Evolutionary conservation across 805 yeast genomes (phyloP).

Genomic region (Candida verbasci): DNA sequence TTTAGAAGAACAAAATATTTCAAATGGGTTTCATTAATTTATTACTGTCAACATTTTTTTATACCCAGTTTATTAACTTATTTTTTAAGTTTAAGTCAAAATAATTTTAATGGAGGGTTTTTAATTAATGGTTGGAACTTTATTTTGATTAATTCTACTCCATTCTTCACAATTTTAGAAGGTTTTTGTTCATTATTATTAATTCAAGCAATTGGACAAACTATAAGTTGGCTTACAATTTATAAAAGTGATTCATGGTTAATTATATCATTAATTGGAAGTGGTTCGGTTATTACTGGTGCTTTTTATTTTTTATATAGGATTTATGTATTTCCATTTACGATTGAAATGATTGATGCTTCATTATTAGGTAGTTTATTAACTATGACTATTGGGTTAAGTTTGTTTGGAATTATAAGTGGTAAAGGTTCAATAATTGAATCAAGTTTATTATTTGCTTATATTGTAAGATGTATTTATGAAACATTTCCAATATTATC

Average conservation of each 20-base stretch:
- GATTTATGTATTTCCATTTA: slow-evolving; percentile 73
- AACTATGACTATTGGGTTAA: slow-evolving; percentile 68
- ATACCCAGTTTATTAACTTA: slow-evolving; percentile 78
- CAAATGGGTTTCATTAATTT: slow-evolving; percentile 47
- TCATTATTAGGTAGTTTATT: slow-evolving; percentile 82
- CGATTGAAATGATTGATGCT: slow-evolving; percentile 68
- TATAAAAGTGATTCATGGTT: slow-evolving; percentile 74
- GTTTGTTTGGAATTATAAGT: slow-evolving; percentile 78
- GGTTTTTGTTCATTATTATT: slow-evolving; percentile 89
- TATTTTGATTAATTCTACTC: slow-evolving; percentile 74
- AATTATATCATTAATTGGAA: slow-evolving; percentile 62
- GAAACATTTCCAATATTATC: slow-evolving; percentile 89
- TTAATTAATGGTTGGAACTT: slow-evolving; percentile 56
- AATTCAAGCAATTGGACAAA: slow-evolving; percentile 90
- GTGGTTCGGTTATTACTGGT: slow-evolving; percentile 72
- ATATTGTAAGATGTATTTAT: slow-evolving; percentile 88
- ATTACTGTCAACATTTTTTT: slow-evolving; percentile 76
- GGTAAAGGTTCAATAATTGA: slow-evolving; percentile 89
- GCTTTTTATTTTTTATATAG: slow-evolving; percentile 76
- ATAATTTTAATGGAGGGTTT: slow-evolving; percentile 33
- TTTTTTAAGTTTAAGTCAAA: slow-evolving; percentile 55
- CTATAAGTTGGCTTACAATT: slow-evolving; percentile 62
- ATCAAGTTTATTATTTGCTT: slow-evolving; percentile 78
- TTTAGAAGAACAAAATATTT: slow-evolving; percentile 39
- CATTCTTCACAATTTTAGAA: slow-evolving; percentile 82